Evolutionary conservation across 1,139 yeast genomes (phyloP).

Genomic region (Geotrichum bryndzae): DNA sequence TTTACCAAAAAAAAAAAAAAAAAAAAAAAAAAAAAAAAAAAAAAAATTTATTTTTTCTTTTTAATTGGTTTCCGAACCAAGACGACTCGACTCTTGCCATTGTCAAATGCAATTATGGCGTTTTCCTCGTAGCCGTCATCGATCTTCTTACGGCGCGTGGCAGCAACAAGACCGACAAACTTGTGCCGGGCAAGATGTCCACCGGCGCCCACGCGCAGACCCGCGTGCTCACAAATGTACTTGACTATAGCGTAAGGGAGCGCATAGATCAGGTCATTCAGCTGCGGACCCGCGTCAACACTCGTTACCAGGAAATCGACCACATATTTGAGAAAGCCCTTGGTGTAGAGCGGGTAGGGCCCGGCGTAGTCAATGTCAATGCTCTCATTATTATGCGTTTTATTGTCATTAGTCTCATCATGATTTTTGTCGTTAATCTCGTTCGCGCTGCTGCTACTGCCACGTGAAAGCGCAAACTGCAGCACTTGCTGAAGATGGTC

Average conservation of each 20-base stretch:
- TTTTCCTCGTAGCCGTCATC: conserved; percentile 30
- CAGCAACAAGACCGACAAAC: conserved; percentile 30
- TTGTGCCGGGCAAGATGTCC: conserved; percentile 31
- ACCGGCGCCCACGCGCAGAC: conserved; percentile 20
- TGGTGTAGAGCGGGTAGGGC: conserved; percentile 35
- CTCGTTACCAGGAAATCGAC: conserved; percentile 26
- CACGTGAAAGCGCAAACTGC: conserved; percentile 24
- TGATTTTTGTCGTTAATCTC: neutral
- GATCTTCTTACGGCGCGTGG: conserved; percentile 24
- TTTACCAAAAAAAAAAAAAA: neutral
- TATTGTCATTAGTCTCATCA: neutral
- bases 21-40: neutral
- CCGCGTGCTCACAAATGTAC: conserved; percentile 29
- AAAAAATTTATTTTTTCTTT: conserved; percentile 23
- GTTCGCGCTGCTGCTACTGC: neutral
- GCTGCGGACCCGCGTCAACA: conserved; percentile 20
- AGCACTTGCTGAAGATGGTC: conserved; percentile 20
- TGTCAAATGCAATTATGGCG: conserved; percentile 35
- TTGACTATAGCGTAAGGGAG: conserved; percentile 32
- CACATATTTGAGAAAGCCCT: conserved; percentile 24
- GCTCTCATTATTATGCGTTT: conserved; percentile 18
- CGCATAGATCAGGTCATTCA: conserved; percentile 21
- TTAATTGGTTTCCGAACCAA: conserved; percentile 31
- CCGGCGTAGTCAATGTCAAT: conserved; percentile 26
- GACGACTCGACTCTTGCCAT: conserved; percentile 34